These are phyloP conservation scores for Phaseolus lunatus DNA, from an alignment of 306 rosid species.

Conservation along the genomic window DNA sequence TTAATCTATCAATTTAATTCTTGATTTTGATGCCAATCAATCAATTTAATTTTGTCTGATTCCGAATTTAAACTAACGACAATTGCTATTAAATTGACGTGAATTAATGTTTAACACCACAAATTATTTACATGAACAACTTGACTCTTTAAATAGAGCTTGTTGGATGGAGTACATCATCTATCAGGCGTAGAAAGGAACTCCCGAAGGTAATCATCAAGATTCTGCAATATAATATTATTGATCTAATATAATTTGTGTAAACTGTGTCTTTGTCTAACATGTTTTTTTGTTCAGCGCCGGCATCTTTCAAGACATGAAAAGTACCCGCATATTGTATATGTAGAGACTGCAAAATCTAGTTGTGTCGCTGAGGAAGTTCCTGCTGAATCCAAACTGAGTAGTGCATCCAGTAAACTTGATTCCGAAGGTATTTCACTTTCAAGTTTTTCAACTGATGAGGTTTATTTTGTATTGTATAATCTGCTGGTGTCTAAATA, in stretches of 20 bases:
- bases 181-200: conserved; percentile 73
- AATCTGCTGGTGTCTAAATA: background rate
- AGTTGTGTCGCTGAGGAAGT: conserved; percentile 46
- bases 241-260: conserved; percentile 6
- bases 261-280: conserved; percentile 37
- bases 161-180: conserved; percentile 97
- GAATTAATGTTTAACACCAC: background rate
- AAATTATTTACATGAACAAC: conserved; percentile 45
- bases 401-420: conserved; percentile 40
- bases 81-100: background rate
- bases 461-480: conserved; percentile 5
- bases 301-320: conserved; percentile 57
- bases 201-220: conserved; percentile 77
- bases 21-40: background rate
- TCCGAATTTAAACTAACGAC: background rate
- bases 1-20: background rate
- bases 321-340: conserved; percentile 72
- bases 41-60: background rate
- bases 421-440: conserved; percentile 69
- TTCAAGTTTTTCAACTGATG: conserved; percentile 16
- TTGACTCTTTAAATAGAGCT: conserved; percentile 70
- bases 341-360: conserved; percentile 55
- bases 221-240: conserved; percentile 11
- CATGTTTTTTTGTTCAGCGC: conserved; percentile 48
- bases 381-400: conserved; percentile 46